phyloP scores from a whole-genome alignment of 768 basidiomycete species.

The Serendipita sp. region DNA sequence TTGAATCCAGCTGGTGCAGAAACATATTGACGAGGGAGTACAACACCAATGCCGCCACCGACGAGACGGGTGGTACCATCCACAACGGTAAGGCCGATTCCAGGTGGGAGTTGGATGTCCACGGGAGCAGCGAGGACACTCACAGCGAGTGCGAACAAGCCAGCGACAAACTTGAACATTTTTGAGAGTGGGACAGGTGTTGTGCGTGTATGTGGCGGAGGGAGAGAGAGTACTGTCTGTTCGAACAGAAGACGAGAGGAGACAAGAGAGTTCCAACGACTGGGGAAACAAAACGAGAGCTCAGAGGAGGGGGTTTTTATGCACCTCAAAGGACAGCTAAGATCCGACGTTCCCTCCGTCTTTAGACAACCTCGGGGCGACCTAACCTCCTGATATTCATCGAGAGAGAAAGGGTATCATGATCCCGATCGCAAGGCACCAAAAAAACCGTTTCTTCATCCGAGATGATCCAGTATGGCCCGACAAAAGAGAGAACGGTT shows the following conservation, averaged over 20 bases:
- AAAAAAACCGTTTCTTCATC: too few relatives aligned
- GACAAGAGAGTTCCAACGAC: background rate
- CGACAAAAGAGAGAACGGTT: too few relatives aligned
- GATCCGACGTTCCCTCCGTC: too few relatives aligned
- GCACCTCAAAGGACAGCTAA: too few relatives aligned
- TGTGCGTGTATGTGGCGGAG: background rate
- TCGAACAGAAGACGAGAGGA: background rate
- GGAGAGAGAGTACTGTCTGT: background rate
- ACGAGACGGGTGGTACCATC: background rate
- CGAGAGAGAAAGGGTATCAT: too few relatives aligned
- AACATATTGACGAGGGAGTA: background rate
- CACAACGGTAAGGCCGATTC: background rate
- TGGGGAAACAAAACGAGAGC: too few relatives aligned
- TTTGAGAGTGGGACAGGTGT: background rate
- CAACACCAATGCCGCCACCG: background rate
- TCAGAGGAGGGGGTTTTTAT: too few relatives aligned
- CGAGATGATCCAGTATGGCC: too few relatives aligned
- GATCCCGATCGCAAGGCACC: too few relatives aligned
- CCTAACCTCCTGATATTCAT: too few relatives aligned
- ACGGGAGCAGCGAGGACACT: background rate
- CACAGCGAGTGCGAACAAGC: background rate
- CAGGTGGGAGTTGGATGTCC: background rate
- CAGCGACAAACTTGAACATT: conserved; percentile 2
- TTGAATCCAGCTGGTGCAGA: background rate
- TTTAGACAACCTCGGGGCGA: too few relatives aligned